These are phyloP conservation scores for Larix kaempferi DNA, from an alignment of 75 land plant species.

Conservation along the genomic window DNA sequence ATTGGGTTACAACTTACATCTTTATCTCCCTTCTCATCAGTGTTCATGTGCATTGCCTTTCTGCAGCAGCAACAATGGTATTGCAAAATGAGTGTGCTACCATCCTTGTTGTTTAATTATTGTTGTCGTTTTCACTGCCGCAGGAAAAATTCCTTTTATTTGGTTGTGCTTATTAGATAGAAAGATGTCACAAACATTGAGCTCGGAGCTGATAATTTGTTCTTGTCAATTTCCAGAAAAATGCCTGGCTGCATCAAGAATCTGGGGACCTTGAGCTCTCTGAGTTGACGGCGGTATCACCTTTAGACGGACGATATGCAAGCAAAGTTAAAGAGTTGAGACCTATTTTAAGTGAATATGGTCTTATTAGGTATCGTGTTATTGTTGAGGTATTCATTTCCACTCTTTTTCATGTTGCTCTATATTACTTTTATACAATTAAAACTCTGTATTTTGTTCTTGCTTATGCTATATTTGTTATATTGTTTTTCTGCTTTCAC, in stretches of 20 bases:
- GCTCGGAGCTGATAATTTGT: background rate
- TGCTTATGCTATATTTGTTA: background rate
- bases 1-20: no score
- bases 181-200: no score
- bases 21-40: no score
- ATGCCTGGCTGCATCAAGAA: background rate
- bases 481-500: background rate
- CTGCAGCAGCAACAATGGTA: no score
- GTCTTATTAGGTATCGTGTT: constrained; percentile 73
- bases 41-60: no score
- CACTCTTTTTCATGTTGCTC: background rate
- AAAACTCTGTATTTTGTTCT: background rate
- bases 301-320: constrained; percentile 90
- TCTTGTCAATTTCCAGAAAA: background rate
- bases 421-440: background rate
- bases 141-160: no score
- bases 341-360: constrained; percentile 78
- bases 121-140: no score
- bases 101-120: no score
- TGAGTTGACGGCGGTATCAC: constrained; percentile 75
- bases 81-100: no score
- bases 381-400: constrained; percentile 68
- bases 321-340: constrained; percentile 70
- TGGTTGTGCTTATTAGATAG: no score
- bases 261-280: constrained; percentile 38